Evolutionary conservation across 192 early-diverging fungal genomes (phyloP), one percentile per base, ranked within the genome.

Genomic region (Linnemannia hyalina): DNA sequence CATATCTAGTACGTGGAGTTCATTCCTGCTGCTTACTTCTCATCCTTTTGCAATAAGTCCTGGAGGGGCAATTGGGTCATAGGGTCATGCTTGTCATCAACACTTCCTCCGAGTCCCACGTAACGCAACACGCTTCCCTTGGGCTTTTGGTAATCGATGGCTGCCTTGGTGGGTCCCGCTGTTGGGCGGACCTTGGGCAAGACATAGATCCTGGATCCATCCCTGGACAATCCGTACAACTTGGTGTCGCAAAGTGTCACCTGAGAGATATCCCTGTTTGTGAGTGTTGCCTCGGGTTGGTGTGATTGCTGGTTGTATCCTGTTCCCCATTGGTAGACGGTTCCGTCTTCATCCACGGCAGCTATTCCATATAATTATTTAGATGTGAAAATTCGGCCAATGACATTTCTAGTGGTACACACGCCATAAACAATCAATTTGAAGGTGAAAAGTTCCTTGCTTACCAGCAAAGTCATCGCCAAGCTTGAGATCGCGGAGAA

Each of bases 271-370:
- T 90, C 74, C 54, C 85, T 73, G 70, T 87, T 81, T 69, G 23
- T 60, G 6, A 90, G 57, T 3, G 88, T 89, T 4, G 81, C 41
- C 9, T 88, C 80, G 7, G 88, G 88, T 52, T 68, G 46, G 52
- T 87, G 85, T 23, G 82, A 60, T 7, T 36, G 32, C 13, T 75
- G 75, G 63, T 70, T 83, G 42, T 75, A 88, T 74, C 86, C 82
- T 42, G 74, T 38, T 6, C 89, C 89, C 89, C 89, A 90, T 42
- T 90, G 89, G 40, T 82, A 90, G 5, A 90, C 77, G 55, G 85
- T 82, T 57, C 89, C 89, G 44, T 88, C 65, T 3, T 88, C 78
- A 32, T 88, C 85, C 40, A 88, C 89, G 16, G 89, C 86, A 65
- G 82, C 88, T 88, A 74, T 42, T 16, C 18, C 22, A 16, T 38